Percentiles rank a stretch among this genome's conserved stretches.
Conservation (phyloP, 225 moss, liverwort and hornwort species). For the Physcomitrellopsis africana region DNA sequence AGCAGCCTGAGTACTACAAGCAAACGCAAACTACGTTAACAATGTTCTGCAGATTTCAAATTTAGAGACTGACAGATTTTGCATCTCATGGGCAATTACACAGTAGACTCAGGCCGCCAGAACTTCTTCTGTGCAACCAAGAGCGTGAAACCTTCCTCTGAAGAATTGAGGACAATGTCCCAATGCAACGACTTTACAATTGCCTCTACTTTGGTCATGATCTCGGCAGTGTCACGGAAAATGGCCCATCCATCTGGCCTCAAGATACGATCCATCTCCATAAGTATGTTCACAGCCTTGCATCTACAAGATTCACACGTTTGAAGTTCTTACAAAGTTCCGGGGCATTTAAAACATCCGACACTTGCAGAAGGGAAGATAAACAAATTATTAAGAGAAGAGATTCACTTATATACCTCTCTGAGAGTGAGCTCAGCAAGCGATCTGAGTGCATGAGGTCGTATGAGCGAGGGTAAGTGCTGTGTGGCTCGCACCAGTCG, state of each 20-base stretch:
- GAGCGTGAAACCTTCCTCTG: conserved; percentile 50
- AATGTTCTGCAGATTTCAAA: not conserved
- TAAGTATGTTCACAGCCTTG: conserved; percentile 54
- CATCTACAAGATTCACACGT: conserved; percentile 50
- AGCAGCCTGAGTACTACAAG: not conserved
- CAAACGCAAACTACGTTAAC: not conserved
- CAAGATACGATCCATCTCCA: conserved; percentile 89
- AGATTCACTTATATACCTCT: conserved; percentile 42
- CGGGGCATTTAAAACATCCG: no score
- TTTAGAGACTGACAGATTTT: not conserved
- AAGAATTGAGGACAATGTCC: conserved; percentile 48
- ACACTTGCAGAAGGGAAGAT: not conserved
- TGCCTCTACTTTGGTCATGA: conserved; percentile 53
- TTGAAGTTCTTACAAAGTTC: no score
- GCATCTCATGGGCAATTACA: conserved; percentile 10
- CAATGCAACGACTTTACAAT: conserved; percentile 71
- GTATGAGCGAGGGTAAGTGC: conserved; percentile 88
- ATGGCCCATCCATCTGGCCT: conserved; percentile 85
- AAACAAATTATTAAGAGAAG: not conserved
- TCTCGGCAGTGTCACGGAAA: conserved; percentile 63
- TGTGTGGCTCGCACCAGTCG: conserved; percentile 92
- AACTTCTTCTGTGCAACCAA: conserved; percentile 69
- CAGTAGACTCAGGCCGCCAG: conserved; percentile 56
- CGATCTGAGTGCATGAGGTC: conserved; percentile 76
- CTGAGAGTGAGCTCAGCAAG: conserved; percentile 62